Evolutionary conservation across 2,329 filamentous ascomycete genomes (phyloP), one percentile per base, ranked within the genome.

Genomic region (Pseudofabraea citricarpa): DNA sequence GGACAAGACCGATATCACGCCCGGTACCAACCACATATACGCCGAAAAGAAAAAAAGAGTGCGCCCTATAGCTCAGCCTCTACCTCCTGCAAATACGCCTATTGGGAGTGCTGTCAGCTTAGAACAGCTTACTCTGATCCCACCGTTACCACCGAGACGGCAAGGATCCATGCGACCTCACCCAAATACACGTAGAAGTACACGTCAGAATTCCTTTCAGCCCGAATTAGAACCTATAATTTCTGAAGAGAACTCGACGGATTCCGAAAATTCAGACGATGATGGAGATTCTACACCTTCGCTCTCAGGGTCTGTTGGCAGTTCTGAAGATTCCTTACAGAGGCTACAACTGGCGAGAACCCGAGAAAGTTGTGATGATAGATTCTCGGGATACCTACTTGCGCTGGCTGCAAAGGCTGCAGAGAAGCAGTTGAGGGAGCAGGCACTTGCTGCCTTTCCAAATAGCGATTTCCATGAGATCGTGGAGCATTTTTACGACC

Each of bases 351-450:
- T 60, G 67, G 77, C 60, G 68, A 70, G 50, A 72, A 77, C 45
- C 73, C 82, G 69, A 64, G 85, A 70, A 72, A 90, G 74, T 45
- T 84, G 86, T 50, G 87, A 93, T 58, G 86, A 87, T 49, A 77
- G 79, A 50, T 85, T 87, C 54, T 81, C 85, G 40, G 81, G 83
- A 27, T 90, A 90, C 62, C 68, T 95, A 43, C 75, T 95, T 46
- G 81, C 86, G 44, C 71, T 95, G 45, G 87, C 90, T 33, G 87
- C 87, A 40, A 84, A 82, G 57, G 84, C 89, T 57, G 87, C 86
- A 7, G 83, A 93, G 61, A 81, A 83, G 57, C 85, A 91, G 61
- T 71, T 96, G 50, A 81, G 85, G 49, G 90, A 65, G 79, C 83
- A 46, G 84, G 86, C 84, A 37, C 73, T 90, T 59, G 82, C 83